These are phyloP conservation scores for Aspergillus puulaauensis DNA, from an alignment of 2,329 filamentous ascomycete genomes.

Conservation along the genomic window DNA sequence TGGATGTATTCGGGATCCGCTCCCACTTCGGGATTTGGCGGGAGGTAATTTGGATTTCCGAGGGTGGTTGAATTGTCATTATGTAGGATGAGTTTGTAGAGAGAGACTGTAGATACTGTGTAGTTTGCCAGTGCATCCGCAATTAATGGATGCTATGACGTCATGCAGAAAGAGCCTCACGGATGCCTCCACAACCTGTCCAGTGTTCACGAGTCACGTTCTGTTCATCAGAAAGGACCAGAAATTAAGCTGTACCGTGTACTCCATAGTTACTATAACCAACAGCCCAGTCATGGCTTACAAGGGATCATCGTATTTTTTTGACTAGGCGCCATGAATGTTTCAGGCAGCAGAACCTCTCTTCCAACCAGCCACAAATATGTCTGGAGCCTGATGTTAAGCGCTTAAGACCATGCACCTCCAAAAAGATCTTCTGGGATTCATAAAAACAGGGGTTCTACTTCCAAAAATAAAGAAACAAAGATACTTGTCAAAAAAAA, in stretches of 20 bases:
- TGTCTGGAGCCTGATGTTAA: too few species aligned
- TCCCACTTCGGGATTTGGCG: conserved; percentile 60
- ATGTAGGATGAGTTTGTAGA: not conserved
- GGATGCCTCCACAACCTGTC: too few species aligned
- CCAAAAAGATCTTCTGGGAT: not conserved
- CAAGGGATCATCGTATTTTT: too few species aligned
- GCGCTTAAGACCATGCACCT: too few species aligned
- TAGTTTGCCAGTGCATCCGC: not conserved
- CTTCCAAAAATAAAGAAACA: not conserved
- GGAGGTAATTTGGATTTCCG: conserved; percentile 55
- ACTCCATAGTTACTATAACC: too few species aligned
- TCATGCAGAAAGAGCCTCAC: not conserved
- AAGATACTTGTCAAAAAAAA: not conserved
- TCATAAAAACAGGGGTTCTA: not conserved
- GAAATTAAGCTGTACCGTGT: too few species aligned
- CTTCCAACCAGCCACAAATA: not conserved
- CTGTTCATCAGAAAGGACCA: too few species aligned
- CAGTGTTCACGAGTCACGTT: too few species aligned
- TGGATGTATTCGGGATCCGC: conserved; percentile 63
- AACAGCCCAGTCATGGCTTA: not conserved
- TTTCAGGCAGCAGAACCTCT: conserved; percentile 3
- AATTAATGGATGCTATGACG: not conserved
- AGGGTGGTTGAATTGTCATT: conserved; percentile 45
- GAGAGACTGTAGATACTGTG: not conserved
- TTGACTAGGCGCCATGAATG: not conserved